Evolutionary conservation across 2,329 filamentous ascomycete species (phyloP).

Genomic region (Paecilomyces dactylethromorphus): DNA sequence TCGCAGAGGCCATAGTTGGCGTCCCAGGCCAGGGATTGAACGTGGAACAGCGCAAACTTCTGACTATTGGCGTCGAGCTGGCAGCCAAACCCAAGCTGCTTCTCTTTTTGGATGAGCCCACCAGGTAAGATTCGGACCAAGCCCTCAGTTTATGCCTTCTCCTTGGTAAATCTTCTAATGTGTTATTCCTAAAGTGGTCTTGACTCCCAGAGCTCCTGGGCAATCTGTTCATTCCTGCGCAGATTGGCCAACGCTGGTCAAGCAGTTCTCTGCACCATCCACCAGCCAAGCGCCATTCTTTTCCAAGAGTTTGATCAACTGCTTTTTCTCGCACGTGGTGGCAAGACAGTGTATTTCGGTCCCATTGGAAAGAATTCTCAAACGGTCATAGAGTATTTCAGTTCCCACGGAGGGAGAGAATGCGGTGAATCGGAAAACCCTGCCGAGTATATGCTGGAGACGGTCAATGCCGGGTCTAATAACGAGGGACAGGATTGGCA

Average conservation of each 20-base stretch:
- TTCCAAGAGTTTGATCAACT: slow-evolving; percentile 62
- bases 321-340: slow-evolving; percentile 68
- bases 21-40: slow-evolving; percentile 66
- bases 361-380: slow-evolving; percentile 66
- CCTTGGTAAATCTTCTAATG: too few species aligned
- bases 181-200: too few species aligned
- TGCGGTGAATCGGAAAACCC: slow-evolving; percentile 68
- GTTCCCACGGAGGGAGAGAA: slow-evolving; percentile 58
- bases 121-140: too few species aligned
- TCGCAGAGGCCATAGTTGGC: slow-evolving; percentile 74
- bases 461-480: slow-evolving; percentile 54
- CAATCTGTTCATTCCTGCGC: slow-evolving; percentile 56
- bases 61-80: slow-evolving; percentile 56
- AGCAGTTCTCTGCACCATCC: slow-evolving; percentile 50
- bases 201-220: slow-evolving; percentile 58
- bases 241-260: slow-evolving; percentile 52
- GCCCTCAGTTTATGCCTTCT: too few species aligned
- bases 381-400: slow-evolving; percentile 67
- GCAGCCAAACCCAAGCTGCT: slow-evolving; percentile 53
- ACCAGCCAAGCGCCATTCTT: slow-evolving; percentile 49
- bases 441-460: slow-evolving; percentile 51
- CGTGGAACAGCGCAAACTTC: slow-evolving; percentile 55
- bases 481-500: slow-evolving; percentile 56
- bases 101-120: slow-evolving; percentile 57
- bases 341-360: slow-evolving; percentile 75